Evolutionary conservation across 495 filamentous ascomycete species (phyloP), one percentile per base, ranked within the genome.

Genomic region (Hypoxylon intermedium): DNA sequence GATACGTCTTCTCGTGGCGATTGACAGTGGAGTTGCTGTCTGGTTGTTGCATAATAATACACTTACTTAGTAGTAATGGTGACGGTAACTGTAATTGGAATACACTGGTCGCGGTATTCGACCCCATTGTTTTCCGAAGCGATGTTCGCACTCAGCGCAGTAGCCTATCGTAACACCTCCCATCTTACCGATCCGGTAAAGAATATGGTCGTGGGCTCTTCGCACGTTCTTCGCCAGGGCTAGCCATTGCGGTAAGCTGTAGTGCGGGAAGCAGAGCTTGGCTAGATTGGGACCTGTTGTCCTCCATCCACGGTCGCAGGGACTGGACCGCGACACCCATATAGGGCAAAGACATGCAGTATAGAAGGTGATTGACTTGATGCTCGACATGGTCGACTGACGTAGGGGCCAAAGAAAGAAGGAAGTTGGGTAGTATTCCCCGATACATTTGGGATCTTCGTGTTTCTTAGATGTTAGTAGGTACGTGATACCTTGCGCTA

Each of bases 381-480:
- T 53, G 12, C 9, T 20, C 0, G 42, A 19, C 16, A 70, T 40
- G 3, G 67, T 73, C 5, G 62, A 60, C 51, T 60, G 58, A 37
- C 67, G 67, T 6, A 72, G 31, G 18, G 38, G 33, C 54, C 57
- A 61, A 9, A 65, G 48, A 13, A 69, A 59, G 58, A 59, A 60
- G 18, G 20, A 44, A n/a, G 13, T 18, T 13, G 50, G 44, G 9
- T 44, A 9, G 49, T 54, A 54, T 33, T 19, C 18, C 9, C 11
- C 45, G 21, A 6, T 4, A 31, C 20, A 23, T 3, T 20, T 21
- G 15, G 43, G 43, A 49, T 42, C n/a, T n/a, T n/a, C 12, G 16
- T 34, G 18, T 18, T 4, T 6, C 2, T 33, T 13, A 9, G 5
- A 38, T 24, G 54, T 47, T 16, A 47, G 23, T 20, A 49, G 12